Conservation (phyloP, 192 early-diverging fungal species). For the Linderina pennispora region DNA sequence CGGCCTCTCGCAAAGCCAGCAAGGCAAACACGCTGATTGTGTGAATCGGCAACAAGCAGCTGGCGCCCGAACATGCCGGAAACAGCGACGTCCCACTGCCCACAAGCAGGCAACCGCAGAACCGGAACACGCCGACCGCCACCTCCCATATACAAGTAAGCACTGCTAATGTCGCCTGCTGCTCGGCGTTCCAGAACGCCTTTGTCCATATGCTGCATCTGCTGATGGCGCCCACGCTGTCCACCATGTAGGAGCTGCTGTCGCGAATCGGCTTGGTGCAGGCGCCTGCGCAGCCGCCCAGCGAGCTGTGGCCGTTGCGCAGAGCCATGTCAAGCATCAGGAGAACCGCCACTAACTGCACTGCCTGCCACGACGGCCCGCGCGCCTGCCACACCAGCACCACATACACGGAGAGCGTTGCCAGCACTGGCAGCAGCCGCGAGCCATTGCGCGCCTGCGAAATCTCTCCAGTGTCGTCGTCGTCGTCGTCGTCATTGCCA, state of each 20-base stretch:
- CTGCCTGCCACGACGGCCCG: no score
- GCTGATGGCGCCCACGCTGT: neutral
- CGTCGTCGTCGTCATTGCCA: no score
- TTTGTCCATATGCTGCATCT: neutral
- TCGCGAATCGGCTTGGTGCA: neutral
- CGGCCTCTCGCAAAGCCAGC: conserved; percentile 20
- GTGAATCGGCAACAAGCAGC: conserved; percentile 16
- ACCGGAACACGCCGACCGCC: neutral
- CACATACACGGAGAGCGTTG: neutral
- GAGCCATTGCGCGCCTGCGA: neutral
- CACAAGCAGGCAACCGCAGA: neutral
- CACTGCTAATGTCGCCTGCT: neutral
- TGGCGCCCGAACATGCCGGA: neutral
- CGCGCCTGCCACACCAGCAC: neutral
- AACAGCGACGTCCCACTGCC: neutral
- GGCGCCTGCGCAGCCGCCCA: neutral
- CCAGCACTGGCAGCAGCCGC: neutral
- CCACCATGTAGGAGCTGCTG: neutral
- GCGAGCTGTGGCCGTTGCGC: neutral
- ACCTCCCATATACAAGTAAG: neutral
- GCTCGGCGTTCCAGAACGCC: neutral
- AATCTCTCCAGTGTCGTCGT: no score
- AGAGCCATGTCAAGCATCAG: neutral
- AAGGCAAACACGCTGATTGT: conserved; percentile 13
- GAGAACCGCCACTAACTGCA: neutral